phyloP scores from a whole-genome alignment of 192 early-diverging fungal species.

The Chytriomyces sp. region DNA sequence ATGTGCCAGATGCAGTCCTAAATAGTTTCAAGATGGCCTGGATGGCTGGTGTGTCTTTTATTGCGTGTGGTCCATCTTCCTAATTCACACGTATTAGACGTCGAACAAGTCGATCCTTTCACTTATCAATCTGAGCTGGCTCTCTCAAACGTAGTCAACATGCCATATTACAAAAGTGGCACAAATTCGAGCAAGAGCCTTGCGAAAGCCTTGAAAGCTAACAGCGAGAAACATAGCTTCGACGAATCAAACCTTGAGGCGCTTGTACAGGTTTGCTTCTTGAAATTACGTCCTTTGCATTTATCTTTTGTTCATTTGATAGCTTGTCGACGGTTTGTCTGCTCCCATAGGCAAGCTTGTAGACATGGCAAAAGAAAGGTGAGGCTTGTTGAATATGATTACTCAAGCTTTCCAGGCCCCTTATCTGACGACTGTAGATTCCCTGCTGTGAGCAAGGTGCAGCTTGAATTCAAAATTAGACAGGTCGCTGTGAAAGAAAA shows the following conservation, averaged over 20 bases:
- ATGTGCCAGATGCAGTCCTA: not conserved
- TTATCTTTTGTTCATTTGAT: not conserved
- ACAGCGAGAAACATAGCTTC: conserved; percentile 13
- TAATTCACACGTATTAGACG: not conserved
- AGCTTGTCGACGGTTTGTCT: not conserved
- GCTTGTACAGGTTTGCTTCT: conserved; percentile 1
- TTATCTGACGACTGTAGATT: not conserved
- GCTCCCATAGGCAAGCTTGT: not conserved
- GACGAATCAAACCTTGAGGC: conserved; percentile 3
- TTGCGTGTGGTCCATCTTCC: not conserved
- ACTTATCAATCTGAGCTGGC: not conserved
- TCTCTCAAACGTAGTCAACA: not conserved
- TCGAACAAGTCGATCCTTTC: conserved; percentile 10
- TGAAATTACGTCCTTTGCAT: not conserved
- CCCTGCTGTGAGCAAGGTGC: conserved; percentile 17
- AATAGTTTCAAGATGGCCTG: not conserved
- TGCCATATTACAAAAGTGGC: not conserved
- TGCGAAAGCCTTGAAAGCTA: conserved; percentile 14
- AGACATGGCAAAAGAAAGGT: conserved; percentile 12
- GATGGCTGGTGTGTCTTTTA: conserved; percentile 13
- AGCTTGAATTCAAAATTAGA: conserved; percentile 20
- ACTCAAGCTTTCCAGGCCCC: not conserved
- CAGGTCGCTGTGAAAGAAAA: conserved; percentile 18
- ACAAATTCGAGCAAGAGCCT: conserved; percentile 1
- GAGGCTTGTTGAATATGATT: no score